phyloP scores from a whole-genome alignment of 2,329 filamentous ascomycete species.

The Dryadomyces quercus-mongolicae region DNA sequence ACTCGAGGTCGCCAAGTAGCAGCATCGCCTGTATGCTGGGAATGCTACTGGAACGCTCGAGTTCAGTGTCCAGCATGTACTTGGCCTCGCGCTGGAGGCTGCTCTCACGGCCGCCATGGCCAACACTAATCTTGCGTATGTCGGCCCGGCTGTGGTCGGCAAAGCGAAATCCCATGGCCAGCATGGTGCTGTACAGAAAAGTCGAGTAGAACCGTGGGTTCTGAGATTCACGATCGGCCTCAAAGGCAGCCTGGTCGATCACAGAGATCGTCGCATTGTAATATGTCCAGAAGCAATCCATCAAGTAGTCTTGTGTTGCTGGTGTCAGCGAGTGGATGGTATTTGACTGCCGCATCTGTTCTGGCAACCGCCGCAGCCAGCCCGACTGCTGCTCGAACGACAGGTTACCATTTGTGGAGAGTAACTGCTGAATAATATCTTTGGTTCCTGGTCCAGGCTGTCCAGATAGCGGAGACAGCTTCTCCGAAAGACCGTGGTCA shows the following conservation, averaged over 20 bases:
- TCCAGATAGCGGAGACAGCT: no score
- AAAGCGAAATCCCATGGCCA: constrained; percentile 39
- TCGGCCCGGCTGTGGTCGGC: constrained; percentile 36
- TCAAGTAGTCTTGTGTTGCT: constrained; percentile 38
- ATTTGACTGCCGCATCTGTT: constrained; percentile 33
- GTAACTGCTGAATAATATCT: constrained; percentile 33
- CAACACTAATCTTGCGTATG: constrained; percentile 32
- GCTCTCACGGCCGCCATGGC: constrained; percentile 34
- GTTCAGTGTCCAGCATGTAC: constrained; percentile 38
- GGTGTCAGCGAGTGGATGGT: constrained; percentile 32
- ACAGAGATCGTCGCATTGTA: constrained; percentile 38
- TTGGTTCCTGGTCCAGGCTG: constrained; percentile 26
- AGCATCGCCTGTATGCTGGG: constrained; percentile 39
- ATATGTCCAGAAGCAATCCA: constrained; percentile 37
- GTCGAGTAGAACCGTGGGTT: constrained; percentile 36
- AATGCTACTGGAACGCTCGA: constrained; percentile 39
- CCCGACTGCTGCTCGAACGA: constrained; percentile 39
- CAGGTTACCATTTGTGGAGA: constrained; percentile 36
- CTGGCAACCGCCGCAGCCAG: constrained; percentile 36
- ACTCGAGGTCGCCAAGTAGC: constrained; percentile 39
- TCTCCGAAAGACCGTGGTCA: neutral
- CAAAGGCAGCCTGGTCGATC: constrained; percentile 36
- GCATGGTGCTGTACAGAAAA: constrained; percentile 37
- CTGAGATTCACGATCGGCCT: constrained; percentile 31
- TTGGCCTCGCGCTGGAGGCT: constrained; percentile 41